phyloP scores from a whole-genome alignment of 2,329 filamentous ascomycete species.

The Pezicula rhizophila region DNA sequence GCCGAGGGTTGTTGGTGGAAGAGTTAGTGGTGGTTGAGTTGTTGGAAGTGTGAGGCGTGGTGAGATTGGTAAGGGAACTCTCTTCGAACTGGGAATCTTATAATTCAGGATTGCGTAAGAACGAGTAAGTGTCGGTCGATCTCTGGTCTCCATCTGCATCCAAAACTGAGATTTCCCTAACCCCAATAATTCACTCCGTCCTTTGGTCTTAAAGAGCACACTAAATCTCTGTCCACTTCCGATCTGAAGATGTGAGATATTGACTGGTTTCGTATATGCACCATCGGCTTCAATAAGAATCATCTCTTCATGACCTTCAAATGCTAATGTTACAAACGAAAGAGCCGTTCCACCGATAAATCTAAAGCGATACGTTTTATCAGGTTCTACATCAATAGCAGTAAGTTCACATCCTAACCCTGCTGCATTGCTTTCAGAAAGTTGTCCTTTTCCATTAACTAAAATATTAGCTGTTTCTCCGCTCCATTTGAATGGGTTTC shows the following conservation, averaged over 20 bases:
- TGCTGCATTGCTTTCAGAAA: neutral
- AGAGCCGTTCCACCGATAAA: conserved; percentile 52
- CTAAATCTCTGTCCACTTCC: conserved; percentile 44
- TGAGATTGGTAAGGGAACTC: conserved; percentile 4
- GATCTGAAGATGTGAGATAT: conserved; percentile 39
- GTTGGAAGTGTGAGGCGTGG: conserved; percentile 13
- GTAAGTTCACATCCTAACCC: conserved; percentile 17
- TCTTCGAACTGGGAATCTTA: conserved; percentile 1
- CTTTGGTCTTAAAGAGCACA: conserved; percentile 39
- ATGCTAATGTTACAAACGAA: conserved; percentile 45
- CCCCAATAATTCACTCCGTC: no score
- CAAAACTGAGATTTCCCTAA: conserved; percentile 4
- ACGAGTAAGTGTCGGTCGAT: conserved; percentile 32
- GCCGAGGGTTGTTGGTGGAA: conserved; percentile 17
- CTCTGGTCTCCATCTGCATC: conserved; percentile 39
- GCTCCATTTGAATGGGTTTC: conserved; percentile 34
- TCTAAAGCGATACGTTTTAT: conserved; percentile 54
- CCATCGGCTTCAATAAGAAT: conserved; percentile 50
- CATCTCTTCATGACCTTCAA: conserved; percentile 50
- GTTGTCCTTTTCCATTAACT: conserved; percentile 48
- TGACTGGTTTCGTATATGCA: conserved; percentile 33
- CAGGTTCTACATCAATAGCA: conserved; percentile 53
- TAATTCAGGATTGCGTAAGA: conserved; percentile 38
- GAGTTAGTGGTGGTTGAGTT: conserved; percentile 11
- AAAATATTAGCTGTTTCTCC: conserved; percentile 53